Conservation (phyloP, 2,329 filamentous ascomycete genomes). For the Neopestalotiopsis sp. region DNA sequence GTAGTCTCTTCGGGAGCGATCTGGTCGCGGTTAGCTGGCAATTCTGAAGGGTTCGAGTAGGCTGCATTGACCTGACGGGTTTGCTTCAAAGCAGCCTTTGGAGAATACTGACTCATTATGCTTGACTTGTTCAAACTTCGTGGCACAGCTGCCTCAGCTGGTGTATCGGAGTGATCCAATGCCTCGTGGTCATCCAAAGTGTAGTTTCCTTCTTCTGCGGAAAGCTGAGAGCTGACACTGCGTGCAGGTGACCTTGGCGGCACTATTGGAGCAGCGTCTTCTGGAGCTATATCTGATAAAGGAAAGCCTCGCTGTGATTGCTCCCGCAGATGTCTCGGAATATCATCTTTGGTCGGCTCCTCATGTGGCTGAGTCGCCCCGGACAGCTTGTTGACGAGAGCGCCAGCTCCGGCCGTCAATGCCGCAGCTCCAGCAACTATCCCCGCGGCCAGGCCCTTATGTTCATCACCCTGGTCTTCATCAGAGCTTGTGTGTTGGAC, state of each 20-base stretch:
- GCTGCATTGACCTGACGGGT: slow-evolving; percentile 9
- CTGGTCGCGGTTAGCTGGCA: slow-evolving; percentile 14
- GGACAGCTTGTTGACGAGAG: slow-evolving; percentile 11
- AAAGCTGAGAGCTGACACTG: not conserved
- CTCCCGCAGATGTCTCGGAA: not conserved
- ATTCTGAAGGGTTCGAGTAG: not conserved
- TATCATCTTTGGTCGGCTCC: not conserved
- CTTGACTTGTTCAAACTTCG: not conserved
- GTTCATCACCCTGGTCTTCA: not conserved
- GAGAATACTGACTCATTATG: slow-evolving; percentile 16
- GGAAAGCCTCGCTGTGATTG: not conserved
- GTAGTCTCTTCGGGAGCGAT: slow-evolving; percentile 16
- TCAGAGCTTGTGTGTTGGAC: not conserved
- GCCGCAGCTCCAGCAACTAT: slow-evolving; percentile 14
- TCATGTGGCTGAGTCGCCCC: not conserved
- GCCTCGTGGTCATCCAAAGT: not conserved
- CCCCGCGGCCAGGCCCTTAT: slow-evolving; percentile 8
- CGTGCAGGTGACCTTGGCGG: slow-evolving; percentile 14
- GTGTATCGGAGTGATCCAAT: not conserved
- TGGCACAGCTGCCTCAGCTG: not conserved
- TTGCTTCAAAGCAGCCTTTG: slow-evolving; percentile 10
- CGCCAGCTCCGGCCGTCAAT: slow-evolving; percentile 13
- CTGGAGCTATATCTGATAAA: too few species aligned
- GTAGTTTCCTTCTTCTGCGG: not conserved
- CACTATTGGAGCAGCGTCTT: slow-evolving; percentile 7